A percentile compares a stretch with the other conserved stretches of the same genome.
These are phyloP conservation scores for Avicennia marina DNA, from an alignment of 257 asterid species.

Conservation along the genomic window DNA sequence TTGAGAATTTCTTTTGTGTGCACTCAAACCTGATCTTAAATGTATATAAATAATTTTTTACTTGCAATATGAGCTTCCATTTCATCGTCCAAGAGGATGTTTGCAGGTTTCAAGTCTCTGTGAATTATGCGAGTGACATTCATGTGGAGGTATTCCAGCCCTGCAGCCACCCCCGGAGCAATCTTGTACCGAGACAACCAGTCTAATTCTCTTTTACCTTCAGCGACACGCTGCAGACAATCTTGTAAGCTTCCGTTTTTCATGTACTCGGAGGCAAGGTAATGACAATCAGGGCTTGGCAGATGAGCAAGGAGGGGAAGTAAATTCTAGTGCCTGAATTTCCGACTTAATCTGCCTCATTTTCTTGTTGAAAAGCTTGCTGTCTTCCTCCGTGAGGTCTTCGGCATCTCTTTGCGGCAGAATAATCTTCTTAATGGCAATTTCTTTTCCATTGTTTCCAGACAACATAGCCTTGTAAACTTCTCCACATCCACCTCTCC, in stretches of 20 bases:
- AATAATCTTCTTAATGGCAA: constrained; percentile 67
- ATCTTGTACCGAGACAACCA: constrained; percentile 61
- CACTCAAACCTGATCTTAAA: no score
- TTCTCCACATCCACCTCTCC: constrained; percentile 84
- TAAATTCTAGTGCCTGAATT: constrained; percentile 70
- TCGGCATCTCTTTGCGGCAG: constrained; percentile 48
- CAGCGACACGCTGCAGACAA: constrained; percentile 26
- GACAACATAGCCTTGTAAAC: constrained; percentile 74
- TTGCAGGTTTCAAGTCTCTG: constrained; percentile 91
- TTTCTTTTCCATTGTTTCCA: constrained; percentile 57
- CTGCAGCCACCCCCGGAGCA: constrained; percentile 66
- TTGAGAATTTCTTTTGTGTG: no score
- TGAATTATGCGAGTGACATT: constrained; percentile 52
- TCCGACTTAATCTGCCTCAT: constrained; percentile 78
- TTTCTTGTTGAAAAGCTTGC: constrained; percentile 53
- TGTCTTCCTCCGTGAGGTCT: constrained; percentile 58
- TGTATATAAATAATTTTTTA: no score
- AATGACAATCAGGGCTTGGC: constrained; percentile 75
- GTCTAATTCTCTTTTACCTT: constrained; percentile 41
- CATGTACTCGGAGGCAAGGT: constrained; percentile 77
- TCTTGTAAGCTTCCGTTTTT: constrained; percentile 82
- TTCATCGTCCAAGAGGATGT: constrained; percentile 73
- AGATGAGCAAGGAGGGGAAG: constrained; percentile 70
- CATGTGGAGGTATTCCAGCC: constrained; percentile 77
- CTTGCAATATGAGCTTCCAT: constrained; percentile 84